phyloP scores from a whole-genome alignment of 2,329 filamentous ascomycete species.

The Cladophialophora psammophila region DNA sequence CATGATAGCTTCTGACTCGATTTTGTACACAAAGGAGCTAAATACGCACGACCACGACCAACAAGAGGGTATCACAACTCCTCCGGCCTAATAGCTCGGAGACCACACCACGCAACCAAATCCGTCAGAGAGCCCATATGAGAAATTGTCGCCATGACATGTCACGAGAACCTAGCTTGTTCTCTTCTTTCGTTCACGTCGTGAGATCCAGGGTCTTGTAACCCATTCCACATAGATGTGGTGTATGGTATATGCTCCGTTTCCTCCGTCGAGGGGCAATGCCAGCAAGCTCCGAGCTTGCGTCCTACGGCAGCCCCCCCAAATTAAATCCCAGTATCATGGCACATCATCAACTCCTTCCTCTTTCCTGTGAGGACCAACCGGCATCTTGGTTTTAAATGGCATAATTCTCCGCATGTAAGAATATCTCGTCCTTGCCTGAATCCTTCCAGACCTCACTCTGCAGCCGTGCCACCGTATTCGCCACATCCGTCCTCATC shows the following conservation, averaged over 20 bases:
- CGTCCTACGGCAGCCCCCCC: neutral
- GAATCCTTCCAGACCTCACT: constrained; percentile 80
- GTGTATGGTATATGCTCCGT: neutral
- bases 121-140: neutral
- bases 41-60: neutral
- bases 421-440: constrained; percentile 84
- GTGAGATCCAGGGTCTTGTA: neutral
- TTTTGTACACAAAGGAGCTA: constrained; percentile 5
- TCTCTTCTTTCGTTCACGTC: neutral
- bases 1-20: neutral
- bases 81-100: neutral
- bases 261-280: neutral
- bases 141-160: neutral
- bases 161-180: constrained; percentile 1
- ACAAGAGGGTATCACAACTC: constrained; percentile 7
- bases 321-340: neutral
- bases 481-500: constrained; percentile 89
- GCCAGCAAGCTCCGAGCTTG: neutral
- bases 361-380: neutral
- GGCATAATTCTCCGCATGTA: constrained; percentile 96
- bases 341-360: neutral
- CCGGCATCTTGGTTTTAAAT: constrained; percentile 60
- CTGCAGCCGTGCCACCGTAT: constrained; percentile 82
- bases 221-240: neutral
- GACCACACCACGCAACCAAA: neutral